Evolutionary conservation across 139 green algal species (phyloP), one percentile per base, ranked within the genome.

Genomic region (Edaphochlamys debaryana): DNA sequence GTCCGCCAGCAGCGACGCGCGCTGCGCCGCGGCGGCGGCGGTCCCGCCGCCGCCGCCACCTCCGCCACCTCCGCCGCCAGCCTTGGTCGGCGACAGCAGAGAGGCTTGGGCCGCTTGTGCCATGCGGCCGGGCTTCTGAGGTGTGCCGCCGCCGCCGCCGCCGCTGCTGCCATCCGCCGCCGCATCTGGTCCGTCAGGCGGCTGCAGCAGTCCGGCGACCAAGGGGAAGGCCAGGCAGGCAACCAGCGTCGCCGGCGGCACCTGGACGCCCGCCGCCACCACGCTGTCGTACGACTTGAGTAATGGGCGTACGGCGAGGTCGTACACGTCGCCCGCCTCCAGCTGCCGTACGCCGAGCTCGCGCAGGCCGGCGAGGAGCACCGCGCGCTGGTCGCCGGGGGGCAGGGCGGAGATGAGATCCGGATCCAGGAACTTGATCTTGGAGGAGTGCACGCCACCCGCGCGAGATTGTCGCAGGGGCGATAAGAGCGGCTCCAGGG

Each of bases 151-250:
- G n/a, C n/a, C n/a, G n/a, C n/a, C n/a, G n/a, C n/a, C n/a, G n/a
- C n/a, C n/a, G n/a, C n/a, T n/a, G n/a, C n/a, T n/a, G n/a, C n/a
- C n/a, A n/a, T n/a, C n/a, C n/a, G n/a, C n/a, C n/a, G n/a, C n/a
- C n/a, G n/a, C n/a, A n/a, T n/a, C n/a, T n/a, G n/a, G n/a, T n/a
- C n/a, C n/a, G n/a, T n/a, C 8, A 4, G 64, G 64, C 34, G 34
- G 34, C 36, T n/a, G 17, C 64, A 79, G 9, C 23, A 79, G 32
- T 0, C 71, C 71, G 6, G 71, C 71, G 1, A 36, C 71, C 36
- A 79, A 52, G 9, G 71, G 71, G 36, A 79, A 79, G 8, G 71
- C 71, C 34, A 79, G 52, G 25, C 71, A 79, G 2, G 71, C 50
- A 22, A 79, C 71, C 71, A 79, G 52, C 52, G 48, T 42, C 36